Base-by-base conservation (phyloP, 768 basidiomycete genomes). In the Mycena pura region DNA sequence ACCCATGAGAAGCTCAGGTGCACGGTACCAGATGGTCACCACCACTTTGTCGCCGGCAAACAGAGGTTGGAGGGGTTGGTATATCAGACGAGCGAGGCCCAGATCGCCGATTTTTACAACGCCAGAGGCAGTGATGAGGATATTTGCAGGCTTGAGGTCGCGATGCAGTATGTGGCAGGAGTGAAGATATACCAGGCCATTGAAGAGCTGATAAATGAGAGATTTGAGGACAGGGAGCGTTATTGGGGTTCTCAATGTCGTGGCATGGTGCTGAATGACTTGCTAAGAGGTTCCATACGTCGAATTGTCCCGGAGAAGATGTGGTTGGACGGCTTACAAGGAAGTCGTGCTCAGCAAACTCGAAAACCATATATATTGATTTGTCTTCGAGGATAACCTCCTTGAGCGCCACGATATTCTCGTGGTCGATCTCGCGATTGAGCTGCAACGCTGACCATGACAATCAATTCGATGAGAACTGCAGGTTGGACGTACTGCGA, bases 11-110 rank as follows among this genome's bases (percentile, higher is more conserved):
- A 99, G 86, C 72, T 99, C 97, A 0, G 97, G 97, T 7, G 95
- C 94, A 51, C 97, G 92, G 73, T 99, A 99, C 97, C 97, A 99
- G 70, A 99, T 99, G 0, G 97, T 99, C 13, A 99, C 97, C 32
- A 99, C 97, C 25, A 99, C 96, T 70, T 99, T 99, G 77, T 99
- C 97, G 15, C 96, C 96, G 0, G 88, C 88, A 72, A 93, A 95
- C 2, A 99, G 80, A 1, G 92, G 90, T 65, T 97, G 95, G 2
- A 99, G 82, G 6, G 97, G 97, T 60, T 94, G 88, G 70, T 95
- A 90, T 58, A 92, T 90, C 28, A 99, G 82, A 29, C 97, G 85
- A 1, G 97, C 97, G 15, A 99, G 86, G 22, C 97, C 97, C 1
- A 99, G 81, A 73, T 99, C 97, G n/a, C 96, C 97, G 50, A 99